These are phyloP conservation scores for Aspergillus sclerotialis DNA, from an alignment of 2,329 filamentous ascomycete genomes.

Conservation along the genomic window DNA sequence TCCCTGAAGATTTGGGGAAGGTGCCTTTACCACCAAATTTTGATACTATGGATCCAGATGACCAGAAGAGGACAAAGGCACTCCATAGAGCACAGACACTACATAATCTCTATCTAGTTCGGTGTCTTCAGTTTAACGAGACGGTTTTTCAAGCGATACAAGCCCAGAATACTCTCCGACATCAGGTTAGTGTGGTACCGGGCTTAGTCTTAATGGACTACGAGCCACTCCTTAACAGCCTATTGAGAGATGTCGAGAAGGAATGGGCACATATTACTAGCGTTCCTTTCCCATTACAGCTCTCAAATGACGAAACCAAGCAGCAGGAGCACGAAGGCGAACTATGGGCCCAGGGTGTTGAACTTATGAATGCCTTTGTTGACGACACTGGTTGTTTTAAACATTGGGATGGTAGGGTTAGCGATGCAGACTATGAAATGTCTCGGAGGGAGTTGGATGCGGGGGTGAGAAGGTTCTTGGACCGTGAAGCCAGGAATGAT, in stretches of 20 bases:
- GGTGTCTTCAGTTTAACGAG: slow-evolving; percentile 10
- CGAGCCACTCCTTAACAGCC: slow-evolving; percentile 13
- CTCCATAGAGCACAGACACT: slow-evolving; percentile 15
- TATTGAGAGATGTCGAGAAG: slow-evolving; percentile 15
- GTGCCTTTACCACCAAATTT: slow-evolving; percentile 12
- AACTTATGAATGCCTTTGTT: slow-evolving; percentile 16
- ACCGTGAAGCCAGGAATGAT: slow-evolving; percentile 16
- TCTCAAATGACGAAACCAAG: slow-evolving; percentile 10
- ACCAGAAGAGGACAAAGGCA: slow-evolving; percentile 15
- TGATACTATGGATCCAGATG: slow-evolving; percentile 10
- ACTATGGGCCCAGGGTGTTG: slow-evolving; percentile 17
- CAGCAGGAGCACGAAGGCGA: slow-evolving; percentile 13
- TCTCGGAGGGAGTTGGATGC: slow-evolving; percentile 16
- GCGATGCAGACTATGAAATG: slow-evolving; percentile 11
- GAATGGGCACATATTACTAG: slow-evolving; percentile 13
- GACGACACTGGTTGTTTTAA: slow-evolving; percentile 17
- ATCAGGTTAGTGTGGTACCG: slow-evolving; percentile 15
- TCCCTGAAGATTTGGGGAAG: slow-evolving; percentile 9
- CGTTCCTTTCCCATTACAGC: slow-evolving; percentile 11
- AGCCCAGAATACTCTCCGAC: slow-evolving; percentile 12
- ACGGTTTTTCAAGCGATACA: slow-evolving; percentile 13
- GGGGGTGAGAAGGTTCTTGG: slow-evolving; percentile 14
- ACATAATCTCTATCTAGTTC: slow-evolving; percentile 16
- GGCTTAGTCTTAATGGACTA: slow-evolving; percentile 15
- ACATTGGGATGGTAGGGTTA: slow-evolving; percentile 19